A percentile compares a stretch with the other conserved stretches of the same genome.
Evolutionary conservation across 768 basidiomycete species (phyloP).

Genomic region (Suillus occidentalis): DNA sequence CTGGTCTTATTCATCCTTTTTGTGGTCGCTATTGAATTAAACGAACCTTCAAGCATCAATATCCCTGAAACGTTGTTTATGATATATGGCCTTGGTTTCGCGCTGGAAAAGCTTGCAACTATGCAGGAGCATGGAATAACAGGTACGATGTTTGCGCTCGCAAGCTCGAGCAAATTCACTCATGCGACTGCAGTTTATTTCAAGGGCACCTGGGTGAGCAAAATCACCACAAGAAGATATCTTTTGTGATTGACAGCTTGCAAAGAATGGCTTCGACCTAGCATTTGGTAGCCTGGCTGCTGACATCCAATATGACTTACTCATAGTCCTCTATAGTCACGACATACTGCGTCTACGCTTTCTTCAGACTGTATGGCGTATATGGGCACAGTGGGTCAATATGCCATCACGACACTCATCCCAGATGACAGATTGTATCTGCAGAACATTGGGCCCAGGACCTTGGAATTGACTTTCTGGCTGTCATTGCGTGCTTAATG

Average conservation of each 20-base stretch:
- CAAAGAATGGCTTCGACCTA: constrained; percentile 88
- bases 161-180: constrained; percentile 4
- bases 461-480: constrained; percentile 79
- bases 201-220: constrained; percentile 76
- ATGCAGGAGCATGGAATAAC: constrained; percentile 95
- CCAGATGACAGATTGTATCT: constrained; percentile 6
- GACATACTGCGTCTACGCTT: constrained; percentile 72
- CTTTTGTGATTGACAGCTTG: background rate
- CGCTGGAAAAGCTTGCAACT: constrained; percentile 88
- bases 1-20: constrained; percentile 78
- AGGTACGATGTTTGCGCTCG: constrained; percentile 44
- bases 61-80: constrained; percentile 73
- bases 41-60: constrained; percentile 62
- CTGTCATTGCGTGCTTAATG: constrained; percentile 85
- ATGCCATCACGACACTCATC: background rate
- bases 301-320: background rate
- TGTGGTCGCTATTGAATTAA: constrained; percentile 76
- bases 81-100: constrained; percentile 77
- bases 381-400: constrained; percentile 54
- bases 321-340: constrained; percentile 51
- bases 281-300: constrained; percentile 64
- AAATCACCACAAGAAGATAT: background rate
- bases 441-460: constrained; percentile 65
- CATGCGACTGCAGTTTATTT: constrained; percentile 59
- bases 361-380: constrained; percentile 80